Percentiles rank a stretch among this genome's conserved stretches.
Evolutionary conservation across 2,329 filamentous ascomycete genomes (phyloP).

Genomic region (Clonostachys byssicola): DNA sequence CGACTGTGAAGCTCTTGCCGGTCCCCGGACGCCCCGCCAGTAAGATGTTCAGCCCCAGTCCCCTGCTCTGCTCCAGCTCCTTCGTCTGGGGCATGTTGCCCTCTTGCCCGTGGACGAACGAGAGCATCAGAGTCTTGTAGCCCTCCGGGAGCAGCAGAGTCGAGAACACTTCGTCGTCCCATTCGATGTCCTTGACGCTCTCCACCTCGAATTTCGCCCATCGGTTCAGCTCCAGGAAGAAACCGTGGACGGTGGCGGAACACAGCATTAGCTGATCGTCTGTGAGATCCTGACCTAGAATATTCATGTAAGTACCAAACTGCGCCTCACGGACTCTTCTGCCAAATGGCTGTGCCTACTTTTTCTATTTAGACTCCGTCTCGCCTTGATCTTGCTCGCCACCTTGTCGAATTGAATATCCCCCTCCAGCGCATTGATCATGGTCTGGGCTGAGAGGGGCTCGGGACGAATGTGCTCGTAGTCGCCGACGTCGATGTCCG

Average conservation of each 20-base stretch:
- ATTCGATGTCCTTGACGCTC: conserved; percentile 29
- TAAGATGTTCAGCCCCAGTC: conserved; percentile 42
- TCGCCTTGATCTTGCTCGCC: too few species aligned
- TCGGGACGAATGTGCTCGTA: too few species aligned
- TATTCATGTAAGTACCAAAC: conserved; percentile 9
- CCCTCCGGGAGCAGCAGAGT: conserved; percentile 35
- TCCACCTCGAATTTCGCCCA: conserved; percentile 31
- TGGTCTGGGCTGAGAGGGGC: too few species aligned
- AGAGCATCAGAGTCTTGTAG: conserved; percentile 40
- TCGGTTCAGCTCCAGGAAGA: conserved; percentile 14
- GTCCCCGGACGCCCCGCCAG: conserved; percentile 41
- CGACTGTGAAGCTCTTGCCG: conserved; percentile 44
- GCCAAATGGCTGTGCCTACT: too few species aligned
- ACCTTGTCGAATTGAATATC: too few species aligned
- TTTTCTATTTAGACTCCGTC: too few species aligned
- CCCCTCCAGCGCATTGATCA: too few species aligned
- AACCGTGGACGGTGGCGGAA: conserved; percentile 22
- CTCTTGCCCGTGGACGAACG: conserved; percentile 11
- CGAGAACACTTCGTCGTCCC: conserved; percentile 37
- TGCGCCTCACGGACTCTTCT: conserved; percentile 7
- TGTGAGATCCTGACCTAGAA: background rate
- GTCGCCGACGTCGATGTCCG: too few species aligned
- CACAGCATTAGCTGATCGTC: conserved; percentile 9
- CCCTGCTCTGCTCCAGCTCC: conserved; percentile 48
- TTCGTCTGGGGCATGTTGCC: conserved; percentile 37